Evolutionary conservation across 495 filamentous ascomycete species (phyloP).

Genomic region (Annulohypoxylon moriforme): DNA sequence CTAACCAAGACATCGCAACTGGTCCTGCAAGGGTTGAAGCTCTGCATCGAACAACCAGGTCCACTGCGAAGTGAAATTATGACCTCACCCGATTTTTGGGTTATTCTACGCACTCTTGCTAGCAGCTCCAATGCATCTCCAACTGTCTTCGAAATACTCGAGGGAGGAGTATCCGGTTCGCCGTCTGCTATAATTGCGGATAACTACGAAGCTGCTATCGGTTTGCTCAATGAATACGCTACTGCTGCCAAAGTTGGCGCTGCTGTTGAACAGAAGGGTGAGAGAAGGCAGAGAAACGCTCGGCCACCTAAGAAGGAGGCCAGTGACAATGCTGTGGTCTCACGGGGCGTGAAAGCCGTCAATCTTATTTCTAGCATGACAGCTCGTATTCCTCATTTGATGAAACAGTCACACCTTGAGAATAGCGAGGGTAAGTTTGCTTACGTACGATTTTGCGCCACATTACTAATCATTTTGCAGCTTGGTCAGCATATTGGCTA

Average conservation of each 20-base stretch:
- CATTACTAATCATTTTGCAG: conserved; percentile 58
- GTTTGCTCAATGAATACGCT: conserved; percentile 89
- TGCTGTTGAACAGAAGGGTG: conserved; percentile 80
- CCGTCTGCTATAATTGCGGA: conserved; percentile 88
- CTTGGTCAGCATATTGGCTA: conserved; percentile 98
- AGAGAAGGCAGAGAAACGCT: conserved; percentile 66
- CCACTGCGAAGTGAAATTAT: conserved; percentile 90
- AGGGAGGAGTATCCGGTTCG: conserved; percentile 71
- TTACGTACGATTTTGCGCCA: not conserved
- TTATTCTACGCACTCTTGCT: conserved; percentile 82
- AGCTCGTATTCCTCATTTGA: conserved; percentile 80
- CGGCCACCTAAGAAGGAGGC: conserved; percentile 65
- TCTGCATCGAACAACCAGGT: conserved; percentile 80
- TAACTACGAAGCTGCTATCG: conserved; percentile 89
- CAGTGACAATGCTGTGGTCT: conserved; percentile 78
- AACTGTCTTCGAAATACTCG: conserved; percentile 84
- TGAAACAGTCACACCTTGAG: conserved; percentile 93
- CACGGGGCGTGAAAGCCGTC: conserved; percentile 82
- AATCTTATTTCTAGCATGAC: conserved; percentile 83
- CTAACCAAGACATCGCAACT: conserved; percentile 79
- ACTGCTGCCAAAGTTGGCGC: conserved; percentile 85
- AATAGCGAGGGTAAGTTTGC: conserved; percentile 74
- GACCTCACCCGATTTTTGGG: conserved; percentile 97
- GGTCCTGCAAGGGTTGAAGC: conserved; percentile 79
- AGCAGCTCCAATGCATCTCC: conserved; percentile 73